These are phyloP conservation scores for Chytriomyces sp. DNA, from an alignment of 192 early-diverging fungal genomes.

Conservation along the genomic window DNA sequence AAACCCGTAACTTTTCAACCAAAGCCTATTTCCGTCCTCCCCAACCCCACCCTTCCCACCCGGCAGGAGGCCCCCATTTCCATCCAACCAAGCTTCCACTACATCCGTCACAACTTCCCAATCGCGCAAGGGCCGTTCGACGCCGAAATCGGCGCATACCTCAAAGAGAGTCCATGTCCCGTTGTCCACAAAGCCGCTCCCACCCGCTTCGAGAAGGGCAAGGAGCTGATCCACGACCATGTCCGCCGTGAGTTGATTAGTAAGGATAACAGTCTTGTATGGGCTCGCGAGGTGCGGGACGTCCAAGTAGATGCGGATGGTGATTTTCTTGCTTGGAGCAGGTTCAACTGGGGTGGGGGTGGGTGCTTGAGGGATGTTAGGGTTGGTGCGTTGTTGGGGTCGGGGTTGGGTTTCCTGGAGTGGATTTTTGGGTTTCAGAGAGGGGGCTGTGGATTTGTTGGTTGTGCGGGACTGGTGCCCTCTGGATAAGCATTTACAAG, in stretches of 20 bases:
- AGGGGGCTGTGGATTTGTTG: background rate
- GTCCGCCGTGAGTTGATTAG: constrained; percentile 70
- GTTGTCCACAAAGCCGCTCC: constrained; percentile 32
- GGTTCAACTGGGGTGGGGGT: background rate
- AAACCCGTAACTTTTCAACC: constrained; percentile 75
- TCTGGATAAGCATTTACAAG: background rate
- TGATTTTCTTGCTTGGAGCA: constrained; percentile 46
- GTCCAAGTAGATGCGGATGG: constrained; percentile 89
- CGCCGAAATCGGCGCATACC: constrained; percentile 77
- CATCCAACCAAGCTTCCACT: constrained; percentile 66
- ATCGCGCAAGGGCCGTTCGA: constrained; percentile 87
- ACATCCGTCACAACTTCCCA: constrained; percentile 86
- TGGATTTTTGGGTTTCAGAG: background rate
- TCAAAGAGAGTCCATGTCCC: constrained; percentile 87
- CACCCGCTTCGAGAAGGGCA: constrained; percentile 45
- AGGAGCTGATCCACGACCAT: constrained; percentile 73
- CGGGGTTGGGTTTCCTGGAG: background rate
- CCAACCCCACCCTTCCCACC: constrained; percentile 60
- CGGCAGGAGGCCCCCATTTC: background rate
- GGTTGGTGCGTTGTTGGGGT: background rate
- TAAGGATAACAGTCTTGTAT: constrained; percentile 80
- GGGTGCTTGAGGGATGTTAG: background rate
- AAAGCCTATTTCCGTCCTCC: constrained; percentile 67
- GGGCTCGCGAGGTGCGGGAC: constrained; percentile 40
- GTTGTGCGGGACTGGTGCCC: background rate